These are phyloP conservation scores for Eleusine indica DNA, from an alignment of 176 grass and related monocot species.

Conservation along the genomic window DNA sequence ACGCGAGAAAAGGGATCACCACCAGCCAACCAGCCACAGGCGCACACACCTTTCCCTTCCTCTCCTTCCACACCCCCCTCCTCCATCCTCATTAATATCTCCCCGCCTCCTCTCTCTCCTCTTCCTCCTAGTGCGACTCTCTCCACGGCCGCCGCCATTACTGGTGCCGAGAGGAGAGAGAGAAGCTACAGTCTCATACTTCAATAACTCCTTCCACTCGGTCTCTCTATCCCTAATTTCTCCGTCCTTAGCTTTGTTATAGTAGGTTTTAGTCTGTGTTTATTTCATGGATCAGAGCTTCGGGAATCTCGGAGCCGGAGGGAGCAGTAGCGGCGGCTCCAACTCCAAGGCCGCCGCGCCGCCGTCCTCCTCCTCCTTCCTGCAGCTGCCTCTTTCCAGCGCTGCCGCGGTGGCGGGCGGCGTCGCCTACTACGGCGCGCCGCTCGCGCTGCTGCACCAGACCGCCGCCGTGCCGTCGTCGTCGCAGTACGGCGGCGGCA, in stretches of 20 bases:
- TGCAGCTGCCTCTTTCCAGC: conserved; percentile 68
- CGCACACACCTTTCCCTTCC: conserved; percentile 41
- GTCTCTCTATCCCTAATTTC: not conserved
- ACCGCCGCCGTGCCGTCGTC: conserved; percentile 30
- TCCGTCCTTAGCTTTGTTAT: not conserved
- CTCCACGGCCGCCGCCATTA: conserved; percentile 26
- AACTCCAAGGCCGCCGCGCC: conserved; percentile 21
- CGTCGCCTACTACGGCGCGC: conserved; percentile 45
- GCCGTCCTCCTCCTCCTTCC: conserved; percentile 53
- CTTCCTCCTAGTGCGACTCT: not conserved
- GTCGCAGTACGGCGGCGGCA: conserved; percentile 37
- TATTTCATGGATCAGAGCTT: conserved; percentile 47
- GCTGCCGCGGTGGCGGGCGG: conserved; percentile 18
- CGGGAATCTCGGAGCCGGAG: conserved; percentile 58
- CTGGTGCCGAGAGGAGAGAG: not conserved
- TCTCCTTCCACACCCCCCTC: not conserved
- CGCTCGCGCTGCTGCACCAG: conserved; percentile 58
- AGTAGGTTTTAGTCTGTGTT: not conserved
- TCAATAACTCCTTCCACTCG: not conserved
- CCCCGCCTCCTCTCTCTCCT: not conserved
- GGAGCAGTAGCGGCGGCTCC: conserved; percentile 43
- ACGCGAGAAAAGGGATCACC: conserved; percentile 80
- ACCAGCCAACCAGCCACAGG: conserved; percentile 63
- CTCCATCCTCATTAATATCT: conserved; percentile 33
- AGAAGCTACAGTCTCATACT: not conserved